Conservation (phyloP, 108 stramenopile genomes). For the Nannochloropsis gaditana region DNA sequence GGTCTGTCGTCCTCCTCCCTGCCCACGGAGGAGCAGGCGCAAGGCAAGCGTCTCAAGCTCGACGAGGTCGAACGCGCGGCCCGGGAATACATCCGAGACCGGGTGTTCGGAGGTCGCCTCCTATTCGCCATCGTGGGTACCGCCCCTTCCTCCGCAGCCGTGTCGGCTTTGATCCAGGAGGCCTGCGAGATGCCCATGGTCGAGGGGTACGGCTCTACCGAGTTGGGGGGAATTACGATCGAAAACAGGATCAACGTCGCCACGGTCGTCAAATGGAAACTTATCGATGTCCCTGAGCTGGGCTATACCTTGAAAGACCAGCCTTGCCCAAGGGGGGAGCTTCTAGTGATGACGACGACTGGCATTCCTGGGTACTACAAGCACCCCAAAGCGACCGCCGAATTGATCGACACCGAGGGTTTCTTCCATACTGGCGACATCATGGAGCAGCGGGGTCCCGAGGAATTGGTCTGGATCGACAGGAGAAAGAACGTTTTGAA, state of each 20-base stretch:
- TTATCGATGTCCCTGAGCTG: background rate
- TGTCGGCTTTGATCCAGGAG: background rate
- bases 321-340: background rate
- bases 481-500: slow-evolving; percentile 1
- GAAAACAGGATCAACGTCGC: slow-evolving; percentile 11
- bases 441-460: background rate
- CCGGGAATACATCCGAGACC: background rate
- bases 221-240: background rate
- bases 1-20: background rate
- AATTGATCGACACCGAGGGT: background rate
- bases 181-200: slow-evolving; percentile 17
- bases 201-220: background rate
- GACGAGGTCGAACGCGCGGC: background rate
- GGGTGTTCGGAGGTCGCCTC: background rate
- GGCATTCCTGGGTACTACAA: slow-evolving; percentile 7
- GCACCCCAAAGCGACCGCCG: background rate
- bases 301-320: slow-evolving; percentile 8
- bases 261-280: background rate
- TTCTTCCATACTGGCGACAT: background rate
- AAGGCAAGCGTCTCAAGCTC: background rate
- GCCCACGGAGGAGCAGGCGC: background rate
- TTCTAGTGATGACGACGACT: background rate
- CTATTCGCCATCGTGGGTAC: background rate
- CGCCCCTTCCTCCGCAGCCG: background rate
- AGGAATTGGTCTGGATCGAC: background rate